Percentiles rank a stretch among this genome's conserved stretches.
phyloP scores from a whole-genome alignment of 768 basidiomycete genomes.

The Tulasnella sp. region DNA sequence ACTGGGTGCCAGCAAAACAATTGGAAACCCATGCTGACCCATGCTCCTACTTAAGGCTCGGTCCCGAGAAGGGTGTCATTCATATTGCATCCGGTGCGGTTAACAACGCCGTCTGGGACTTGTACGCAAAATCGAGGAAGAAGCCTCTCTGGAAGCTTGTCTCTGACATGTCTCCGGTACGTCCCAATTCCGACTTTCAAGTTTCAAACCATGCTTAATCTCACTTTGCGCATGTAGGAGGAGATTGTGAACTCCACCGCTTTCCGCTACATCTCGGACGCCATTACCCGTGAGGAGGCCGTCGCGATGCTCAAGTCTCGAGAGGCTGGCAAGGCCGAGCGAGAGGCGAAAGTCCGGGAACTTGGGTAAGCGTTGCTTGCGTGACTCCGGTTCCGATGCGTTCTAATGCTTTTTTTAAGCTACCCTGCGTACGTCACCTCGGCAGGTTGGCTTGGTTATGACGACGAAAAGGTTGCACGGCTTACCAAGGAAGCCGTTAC shows the following conservation, averaged over 20 bases:
- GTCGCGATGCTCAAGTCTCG: slow-evolving; percentile 70
- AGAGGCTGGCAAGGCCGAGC: slow-evolving; percentile 64
- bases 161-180: slow-evolving; percentile 76
- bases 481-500: slow-evolving; percentile 80
- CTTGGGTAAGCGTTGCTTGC: slow-evolving; percentile 43
- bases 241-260: slow-evolving; percentile 67
- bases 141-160: slow-evolving; percentile 95
- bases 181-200: slow-evolving; percentile 19
- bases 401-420: slow-evolving; percentile 32
- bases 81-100: slow-evolving; percentile 84
- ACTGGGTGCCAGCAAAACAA: neutral
- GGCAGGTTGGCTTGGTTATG: slow-evolving; percentile 90
- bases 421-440: slow-evolving; percentile 94
- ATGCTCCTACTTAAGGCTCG: slow-evolving; percentile 48
- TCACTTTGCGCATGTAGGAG: slow-evolving; percentile 41
- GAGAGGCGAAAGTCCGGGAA: slow-evolving; percentile 67
- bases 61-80: slow-evolving; percentile 93
- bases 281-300: slow-evolving; percentile 85
- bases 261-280: slow-evolving; percentile 82
- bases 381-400: neutral
- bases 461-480: slow-evolving; percentile 81
- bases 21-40: neutral
- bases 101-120: slow-evolving; percentile 90
- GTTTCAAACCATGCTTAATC: neutral
- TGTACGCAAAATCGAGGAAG: slow-evolving; percentile 67